Conservation (phyloP, 2,329 filamentous ascomycete species). For the Chaetomiaceae sp. region DNA sequence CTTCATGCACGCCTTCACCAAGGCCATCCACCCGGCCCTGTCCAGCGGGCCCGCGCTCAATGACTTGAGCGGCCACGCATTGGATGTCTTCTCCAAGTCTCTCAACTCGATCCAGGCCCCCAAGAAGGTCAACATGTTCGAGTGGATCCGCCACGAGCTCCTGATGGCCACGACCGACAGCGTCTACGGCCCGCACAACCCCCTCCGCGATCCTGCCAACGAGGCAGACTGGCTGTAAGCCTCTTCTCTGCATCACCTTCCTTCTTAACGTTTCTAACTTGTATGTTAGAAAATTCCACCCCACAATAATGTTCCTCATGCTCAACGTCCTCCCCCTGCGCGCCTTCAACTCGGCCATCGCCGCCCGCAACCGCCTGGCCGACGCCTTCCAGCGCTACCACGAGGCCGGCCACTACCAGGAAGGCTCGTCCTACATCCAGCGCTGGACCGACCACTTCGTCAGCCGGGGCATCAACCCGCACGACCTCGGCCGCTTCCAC, state of each 20-base stretch:
- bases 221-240: constrained; percentile 15
- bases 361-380: background rate
- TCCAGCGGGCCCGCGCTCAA: constrained; percentile 10
- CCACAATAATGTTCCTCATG: too few relatives aligned
- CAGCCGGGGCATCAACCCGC: constrained; percentile 27
- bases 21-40: constrained; percentile 15
- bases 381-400: constrained; percentile 1
- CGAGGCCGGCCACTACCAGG: background rate
- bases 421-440: constrained; percentile 15
- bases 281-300: too few relatives aligned
- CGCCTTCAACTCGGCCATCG: too few relatives aligned
- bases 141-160: constrained; percentile 16
- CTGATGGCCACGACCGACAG: constrained; percentile 21
- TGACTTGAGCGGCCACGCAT: constrained; percentile 1
- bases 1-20: constrained; percentile 19
- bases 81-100: too few relatives aligned
- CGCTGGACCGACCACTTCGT: constrained; percentile 17
- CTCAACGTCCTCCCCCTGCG: constrained; percentile 1
- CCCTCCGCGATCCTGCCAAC: constrained; percentile 13
- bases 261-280: too few relatives aligned
- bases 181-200: constrained; percentile 21
- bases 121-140: constrained; percentile 6
- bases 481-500: constrained; percentile 36
- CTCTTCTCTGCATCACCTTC: too few relatives aligned
- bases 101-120: constrained; percentile 3